A percentile compares a stretch with the other conserved stretches of the same genome.
phyloP scores from a whole-genome alignment of 1,284 basidiomycete species.

The Boletus sp. region DNA sequence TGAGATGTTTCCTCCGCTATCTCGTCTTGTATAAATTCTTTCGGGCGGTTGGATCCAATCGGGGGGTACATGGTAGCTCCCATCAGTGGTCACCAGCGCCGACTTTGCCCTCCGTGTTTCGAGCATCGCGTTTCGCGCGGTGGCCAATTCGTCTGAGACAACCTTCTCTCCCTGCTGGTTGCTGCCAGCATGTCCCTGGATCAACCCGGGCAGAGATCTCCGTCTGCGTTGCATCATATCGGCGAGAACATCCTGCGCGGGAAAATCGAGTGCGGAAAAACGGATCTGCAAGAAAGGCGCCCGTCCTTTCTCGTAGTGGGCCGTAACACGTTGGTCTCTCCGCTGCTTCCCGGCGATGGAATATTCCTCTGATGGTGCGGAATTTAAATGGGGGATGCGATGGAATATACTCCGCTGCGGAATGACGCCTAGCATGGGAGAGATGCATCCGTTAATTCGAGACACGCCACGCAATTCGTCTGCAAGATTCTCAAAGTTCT shows the following conservation, averaged over 20 bases:
- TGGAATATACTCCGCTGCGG: constrained; percentile 42
- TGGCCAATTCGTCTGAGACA: constrained; percentile 10
- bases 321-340: constrained; percentile 46
- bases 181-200: constrained; percentile 1
- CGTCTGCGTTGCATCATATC: constrained; percentile 27
- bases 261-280: constrained; percentile 52
- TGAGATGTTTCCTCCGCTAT: constrained; percentile 28
- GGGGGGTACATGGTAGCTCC: not conserved
- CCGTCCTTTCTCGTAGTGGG: constrained; percentile 44
- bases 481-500: constrained; percentile 41
- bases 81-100: not conserved
- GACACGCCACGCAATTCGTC: constrained; percentile 33
- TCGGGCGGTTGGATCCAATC: constrained; percentile 21
- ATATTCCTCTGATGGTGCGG: not conserved
- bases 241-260: constrained; percentile 35
- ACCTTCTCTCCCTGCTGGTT: constrained; percentile 2
- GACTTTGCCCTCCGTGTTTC: constrained; percentile 16
- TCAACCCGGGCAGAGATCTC: constrained; percentile 12
- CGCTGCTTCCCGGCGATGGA: constrained; percentile 16
- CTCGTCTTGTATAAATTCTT: constrained; percentile 10
- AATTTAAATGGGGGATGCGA: constrained; percentile 40
- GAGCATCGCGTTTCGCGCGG: constrained; percentile 5
- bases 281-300: constrained; percentile 60
- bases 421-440: constrained; percentile 47
- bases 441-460: constrained; percentile 29